Evolutionary conservation across 2,329 filamentous ascomycete species (phyloP).

Genomic region (Dendrostoma leiphaemia): DNA sequence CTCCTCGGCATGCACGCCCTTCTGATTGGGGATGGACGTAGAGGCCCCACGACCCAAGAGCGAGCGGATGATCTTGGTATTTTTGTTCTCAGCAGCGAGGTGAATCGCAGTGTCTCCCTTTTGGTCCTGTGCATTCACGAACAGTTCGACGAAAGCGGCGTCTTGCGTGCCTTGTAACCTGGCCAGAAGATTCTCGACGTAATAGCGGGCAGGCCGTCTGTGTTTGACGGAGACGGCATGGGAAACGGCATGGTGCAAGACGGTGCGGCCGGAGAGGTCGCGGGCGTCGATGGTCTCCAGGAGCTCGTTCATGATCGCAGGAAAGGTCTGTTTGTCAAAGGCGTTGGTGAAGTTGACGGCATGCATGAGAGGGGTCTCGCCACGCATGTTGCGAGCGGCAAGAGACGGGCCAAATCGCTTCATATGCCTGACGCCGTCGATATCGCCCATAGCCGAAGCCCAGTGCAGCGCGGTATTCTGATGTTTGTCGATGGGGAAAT

Average conservation of each 20-base stretch:
- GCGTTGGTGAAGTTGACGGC: conserved; percentile 97
- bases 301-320: conserved; percentile 77
- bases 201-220: conserved; percentile 79
- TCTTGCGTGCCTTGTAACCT: conserved; percentile 77
- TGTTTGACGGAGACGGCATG: conserved; percentile 71
- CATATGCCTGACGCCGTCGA: conserved; percentile 86
- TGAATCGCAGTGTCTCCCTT: conserved; percentile 86
- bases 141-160: conserved; percentile 70
- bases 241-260: conserved; percentile 78
- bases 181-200: conserved; percentile 87
- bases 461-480: conserved; percentile 93
- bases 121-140: conserved; percentile 80
- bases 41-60: conserved; percentile 76
- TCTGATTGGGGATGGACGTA: conserved; percentile 77
- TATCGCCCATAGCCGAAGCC: conserved; percentile 95
- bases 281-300: conserved; percentile 76
- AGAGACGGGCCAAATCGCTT: conserved; percentile 76
- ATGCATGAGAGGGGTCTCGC: conserved; percentile 91
- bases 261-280: conserved; percentile 79
- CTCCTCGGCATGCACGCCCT: conserved; percentile 81
- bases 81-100: conserved; percentile 74
- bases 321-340: conserved; percentile 89
- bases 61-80: conserved; percentile 84
- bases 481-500: conserved; percentile 91
- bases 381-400: conserved; percentile 66